phyloP scores from a whole-genome alignment of 148 eudicot genomes.

The Rheum nobile region DNA sequence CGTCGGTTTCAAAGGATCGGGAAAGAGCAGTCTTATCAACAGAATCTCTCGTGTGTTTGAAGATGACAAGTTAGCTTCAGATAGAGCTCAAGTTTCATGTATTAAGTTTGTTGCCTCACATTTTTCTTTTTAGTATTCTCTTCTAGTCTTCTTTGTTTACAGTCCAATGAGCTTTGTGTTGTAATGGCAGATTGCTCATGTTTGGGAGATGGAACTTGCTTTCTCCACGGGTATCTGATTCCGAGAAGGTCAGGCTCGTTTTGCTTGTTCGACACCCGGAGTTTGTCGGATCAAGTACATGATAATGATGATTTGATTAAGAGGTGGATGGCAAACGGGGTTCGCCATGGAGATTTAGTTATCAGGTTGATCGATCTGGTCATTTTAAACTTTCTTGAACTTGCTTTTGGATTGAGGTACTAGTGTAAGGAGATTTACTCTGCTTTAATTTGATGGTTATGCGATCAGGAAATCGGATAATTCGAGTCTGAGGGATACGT shows the following conservation, averaged over 20 bases:
- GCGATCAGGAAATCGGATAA: constrained; percentile 44
- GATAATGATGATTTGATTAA: constrained; percentile 42
- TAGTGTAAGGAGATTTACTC: too few species aligned
- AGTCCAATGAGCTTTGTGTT: not conserved
- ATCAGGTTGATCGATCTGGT: constrained; percentile 30
- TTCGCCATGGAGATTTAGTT: constrained; percentile 59
- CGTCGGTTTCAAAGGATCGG: constrained; percentile 77
- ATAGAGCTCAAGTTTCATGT: constrained; percentile 91
- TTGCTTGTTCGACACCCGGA: constrained; percentile 78
- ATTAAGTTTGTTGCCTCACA: constrained; percentile 12
- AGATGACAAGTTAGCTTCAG: constrained; percentile 52
- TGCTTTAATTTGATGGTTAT: constrained; percentile 11
- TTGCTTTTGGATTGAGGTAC: constrained; percentile 13
- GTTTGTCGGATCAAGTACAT: constrained; percentile 39
- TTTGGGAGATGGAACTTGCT: constrained; percentile 54
- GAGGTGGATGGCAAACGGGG: constrained; percentile 72
- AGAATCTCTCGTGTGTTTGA: constrained; percentile 67
- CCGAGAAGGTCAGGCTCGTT: constrained; percentile 50
- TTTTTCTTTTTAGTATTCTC: not conserved
- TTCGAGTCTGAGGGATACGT: constrained; percentile 21
- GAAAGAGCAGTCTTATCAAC: constrained; percentile 83
- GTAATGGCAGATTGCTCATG: constrained; percentile 30
- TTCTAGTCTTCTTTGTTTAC: not conserved
- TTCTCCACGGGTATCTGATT: constrained; percentile 63
- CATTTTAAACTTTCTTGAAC: not conserved